A percentile compares a stretch with the other conserved stretches of the same genome.
These are phyloP conservation scores for Tetrapisispora iriomotensis DNA, from an alignment of 805 yeast species.

Conservation along the genomic window DNA sequence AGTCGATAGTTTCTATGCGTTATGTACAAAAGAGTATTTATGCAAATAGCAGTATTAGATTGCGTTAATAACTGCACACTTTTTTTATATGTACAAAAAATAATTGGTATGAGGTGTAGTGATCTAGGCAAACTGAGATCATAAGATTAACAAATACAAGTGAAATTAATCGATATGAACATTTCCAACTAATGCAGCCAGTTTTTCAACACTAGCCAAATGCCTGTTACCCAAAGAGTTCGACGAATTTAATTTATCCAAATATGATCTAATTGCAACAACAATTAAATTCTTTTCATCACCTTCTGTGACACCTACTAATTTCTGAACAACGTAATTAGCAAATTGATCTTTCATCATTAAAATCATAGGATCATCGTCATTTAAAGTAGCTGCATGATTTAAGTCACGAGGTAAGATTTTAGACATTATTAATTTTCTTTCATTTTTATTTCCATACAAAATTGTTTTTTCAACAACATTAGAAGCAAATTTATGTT, in stretches of 20 bases:
- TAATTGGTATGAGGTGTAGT: no score
- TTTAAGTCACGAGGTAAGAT: conserved; percentile 47
- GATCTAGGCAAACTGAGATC: no score
- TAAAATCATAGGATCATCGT: conserved; percentile 61
- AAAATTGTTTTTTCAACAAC: conserved; percentile 92
- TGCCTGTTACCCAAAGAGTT: conserved; percentile 28
- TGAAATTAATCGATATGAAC: conserved; percentile 7
- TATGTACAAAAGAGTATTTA: neutral
- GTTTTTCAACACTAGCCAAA: conserved; percentile 30
- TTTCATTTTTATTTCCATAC: conserved; percentile 55
- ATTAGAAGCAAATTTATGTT: conserved; percentile 94
- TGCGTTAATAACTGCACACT: no score
- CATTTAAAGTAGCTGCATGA: conserved; percentile 41
- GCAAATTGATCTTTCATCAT: conserved; percentile 99
- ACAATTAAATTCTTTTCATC: conserved; percentile 62
- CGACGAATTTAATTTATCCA: conserved; percentile 40
- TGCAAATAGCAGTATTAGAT: conserved; percentile 1
- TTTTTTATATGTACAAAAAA: no score
- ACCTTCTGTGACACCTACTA: conserved; percentile 72
- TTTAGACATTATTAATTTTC: conserved; percentile 51
- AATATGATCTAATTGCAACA: conserved; percentile 65
- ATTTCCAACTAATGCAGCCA: conserved; percentile 27
- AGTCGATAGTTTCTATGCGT: neutral
- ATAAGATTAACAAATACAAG: no score
- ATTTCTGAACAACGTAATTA: conserved; percentile 90